Base-by-base conservation (phyloP, 768 basidiomycete species). In the Zangia roseola region DNA sequence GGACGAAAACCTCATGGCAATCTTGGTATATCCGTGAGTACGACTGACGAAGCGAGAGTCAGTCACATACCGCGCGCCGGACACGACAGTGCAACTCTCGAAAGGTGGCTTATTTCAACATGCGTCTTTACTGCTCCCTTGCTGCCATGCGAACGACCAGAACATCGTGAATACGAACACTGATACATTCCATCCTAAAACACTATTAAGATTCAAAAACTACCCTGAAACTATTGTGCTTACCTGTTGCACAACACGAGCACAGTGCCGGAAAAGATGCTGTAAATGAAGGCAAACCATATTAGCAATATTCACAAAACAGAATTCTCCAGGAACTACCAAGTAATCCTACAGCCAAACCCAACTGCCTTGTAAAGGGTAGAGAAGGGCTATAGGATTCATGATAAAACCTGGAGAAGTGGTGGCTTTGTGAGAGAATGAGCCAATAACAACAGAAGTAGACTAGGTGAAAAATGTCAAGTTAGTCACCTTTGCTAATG, bases 51-150 rank as follows among this genome's bases (percentile, higher is more conserved):
- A 7, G 14, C 2, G 12, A 28, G 14, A 31, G 5, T 31, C 16
- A 12, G 19, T 13, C 33, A 56, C 63, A 2, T 52, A 67, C 65
- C 59, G n/a, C 43, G 52, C 2, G 53, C 51, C 0, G 63, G 68
- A 46, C 66, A 67, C 19, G 28, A 35, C 10, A 67, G n/a, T n/a
- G 58, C 34, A 5, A 68, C 47, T 23, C 66, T 56, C 16, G 66
- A 68, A 24, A 67, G 8, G 34, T 67, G 66, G 23, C 66, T 67
- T 17, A 69, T 57, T 19, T 69, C 61, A 2, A 69, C 46, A 28
- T 67, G 66, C 2, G 43, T 51, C 35, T 56, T 63, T 28, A 67
- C 16, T n/a, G 50, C 57, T 3, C 21, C 25, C 17, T 28, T 33
- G 3, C 68, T 56, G 17, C 10, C 30, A 25, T 67, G 66, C 17